Conservation (phyloP, 306 rosid genomes). For the Medicago truncatula region DNA sequence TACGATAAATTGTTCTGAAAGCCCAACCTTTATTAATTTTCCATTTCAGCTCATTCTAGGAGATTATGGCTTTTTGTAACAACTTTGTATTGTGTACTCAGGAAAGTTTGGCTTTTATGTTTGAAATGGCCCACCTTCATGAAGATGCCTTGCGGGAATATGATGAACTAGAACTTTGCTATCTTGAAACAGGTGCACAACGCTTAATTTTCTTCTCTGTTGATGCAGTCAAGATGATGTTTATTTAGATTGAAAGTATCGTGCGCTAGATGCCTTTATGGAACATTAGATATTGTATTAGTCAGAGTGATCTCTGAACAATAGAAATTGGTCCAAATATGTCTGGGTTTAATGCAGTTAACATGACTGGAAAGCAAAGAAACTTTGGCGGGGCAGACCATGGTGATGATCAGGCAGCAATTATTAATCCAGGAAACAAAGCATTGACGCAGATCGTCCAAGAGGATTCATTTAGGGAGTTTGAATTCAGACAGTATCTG, state of each 20-base stretch:
- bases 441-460: slow-evolving; percentile 88
- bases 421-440: slow-evolving; percentile 80
- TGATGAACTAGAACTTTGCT: slow-evolving; percentile 94
- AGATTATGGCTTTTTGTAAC: slow-evolving; percentile 43
- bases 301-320: slow-evolving; percentile 36
- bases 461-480: slow-evolving; percentile 96
- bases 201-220: slow-evolving; percentile 40
- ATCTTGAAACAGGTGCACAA: slow-evolving; percentile 87
- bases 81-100: slow-evolving; percentile 50
- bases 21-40: slow-evolving; percentile 31
- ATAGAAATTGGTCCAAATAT: slow-evolving; percentile 39
- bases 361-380: slow-evolving; percentile 72
- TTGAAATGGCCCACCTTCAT: slow-evolving; percentile 95
- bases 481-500: slow-evolving; percentile 95
- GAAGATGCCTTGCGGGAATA: slow-evolving; percentile 98
- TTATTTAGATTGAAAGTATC: slow-evolving; percentile 6
- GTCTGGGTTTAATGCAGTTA: slow-evolving; percentile 59
- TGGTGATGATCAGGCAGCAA: slow-evolving; percentile 93
- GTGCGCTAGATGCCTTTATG: slow-evolving; percentile 26
- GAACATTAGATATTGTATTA: slow-evolving; percentile 30
- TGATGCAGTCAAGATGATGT: slow-evolving; percentile 42
- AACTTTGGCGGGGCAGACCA: slow-evolving; percentile 88
- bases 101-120: slow-evolving; percentile 99
- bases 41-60: slow-evolving; percentile 35
- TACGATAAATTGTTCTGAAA: slow-evolving; percentile 40